Percentiles rank a stretch among this genome's conserved stretches.
These are phyloP conservation scores for Vitis rupestris DNA, from an alignment of 164 flowering plant species.

Conservation along the genomic window DNA sequence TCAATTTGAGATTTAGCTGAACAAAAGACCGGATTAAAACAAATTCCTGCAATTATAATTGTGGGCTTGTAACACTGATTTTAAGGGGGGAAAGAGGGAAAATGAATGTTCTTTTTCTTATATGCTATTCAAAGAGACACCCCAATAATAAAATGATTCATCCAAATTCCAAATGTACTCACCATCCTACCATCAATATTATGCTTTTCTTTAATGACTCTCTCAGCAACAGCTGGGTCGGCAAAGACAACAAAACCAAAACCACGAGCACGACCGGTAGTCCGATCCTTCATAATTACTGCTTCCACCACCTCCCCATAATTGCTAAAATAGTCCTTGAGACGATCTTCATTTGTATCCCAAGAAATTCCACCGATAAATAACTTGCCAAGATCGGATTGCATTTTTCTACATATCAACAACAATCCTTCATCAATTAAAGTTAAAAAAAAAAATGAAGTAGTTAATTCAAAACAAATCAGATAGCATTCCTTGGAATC, in stretches of 20 bases:
- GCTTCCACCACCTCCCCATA: constrained; percentile 48
- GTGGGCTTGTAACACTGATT: constrained; percentile 3
- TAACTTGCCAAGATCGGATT: constrained; percentile 46
- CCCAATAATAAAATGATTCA: too few relatives aligned
- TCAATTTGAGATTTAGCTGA: constrained; percentile 15
- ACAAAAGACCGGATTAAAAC: constrained; percentile 9
- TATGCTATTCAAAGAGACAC: not conserved
- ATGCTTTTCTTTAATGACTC: constrained; percentile 44
- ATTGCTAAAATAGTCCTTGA: constrained; percentile 40
- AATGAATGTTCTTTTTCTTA: not conserved
- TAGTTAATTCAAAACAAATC: not conserved
- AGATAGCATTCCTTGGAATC: not conserved
- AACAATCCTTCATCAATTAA: constrained; percentile 10
- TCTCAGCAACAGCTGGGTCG: constrained; percentile 44
- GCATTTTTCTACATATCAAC: constrained; percentile 37
- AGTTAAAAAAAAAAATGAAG: not conserved
- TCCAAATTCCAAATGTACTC: constrained; percentile 6
- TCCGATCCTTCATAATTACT: constrained; percentile 51
- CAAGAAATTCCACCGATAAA: constrained; percentile 49
- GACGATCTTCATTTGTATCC: constrained; percentile 46
- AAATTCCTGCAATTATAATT: constrained; percentile 21
- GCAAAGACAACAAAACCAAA: constrained; percentile 51
- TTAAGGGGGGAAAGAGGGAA: not conserved
- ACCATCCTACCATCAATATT: constrained; percentile 53
- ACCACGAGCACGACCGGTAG: constrained; percentile 53